phyloP scores from a whole-genome alignment of 495 filamentous ascomycete species.

The Friedmanniomyces simplex region DNA sequence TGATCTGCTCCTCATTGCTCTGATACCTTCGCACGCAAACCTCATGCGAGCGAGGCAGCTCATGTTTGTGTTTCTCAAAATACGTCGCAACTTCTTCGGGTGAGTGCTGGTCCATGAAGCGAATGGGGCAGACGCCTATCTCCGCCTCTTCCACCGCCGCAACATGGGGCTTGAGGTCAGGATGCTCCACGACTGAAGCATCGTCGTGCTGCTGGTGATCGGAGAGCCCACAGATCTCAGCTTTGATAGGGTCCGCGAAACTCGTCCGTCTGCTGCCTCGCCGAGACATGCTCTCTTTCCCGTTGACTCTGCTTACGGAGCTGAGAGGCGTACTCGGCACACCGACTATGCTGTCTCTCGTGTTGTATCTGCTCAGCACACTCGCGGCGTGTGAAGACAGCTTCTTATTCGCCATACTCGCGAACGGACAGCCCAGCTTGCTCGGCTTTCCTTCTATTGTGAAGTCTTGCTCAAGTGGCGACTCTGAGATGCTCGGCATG shows the following conservation, averaged over 20 bases:
- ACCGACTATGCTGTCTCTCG: conserved; percentile 25
- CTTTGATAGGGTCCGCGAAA: conserved; percentile 19
- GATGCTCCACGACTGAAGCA: conserved; percentile 6
- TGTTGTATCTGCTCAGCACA: conserved; percentile 18
- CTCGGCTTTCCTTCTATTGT: conserved; percentile 53
- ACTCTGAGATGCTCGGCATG: conserved; percentile 39
- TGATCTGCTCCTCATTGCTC: conserved; percentile 67
- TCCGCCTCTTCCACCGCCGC: conserved; percentile 12
- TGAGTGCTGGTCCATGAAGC: conserved; percentile 77
- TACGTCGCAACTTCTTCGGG: conserved; percentile 85
- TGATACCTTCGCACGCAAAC: conserved; percentile 83
- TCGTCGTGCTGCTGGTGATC: conserved; percentile 5
- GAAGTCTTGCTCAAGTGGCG: conserved; percentile 54
- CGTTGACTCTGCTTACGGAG: conserved; percentile 13
- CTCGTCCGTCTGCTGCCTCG: conserved; percentile 14
- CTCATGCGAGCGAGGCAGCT: conserved; percentile 81
- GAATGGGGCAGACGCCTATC: conserved; percentile 59
- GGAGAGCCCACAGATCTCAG: conserved; percentile 18
- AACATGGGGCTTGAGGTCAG: neutral
- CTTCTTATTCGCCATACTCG: conserved; percentile 24
- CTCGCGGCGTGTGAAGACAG: conserved; percentile 19
- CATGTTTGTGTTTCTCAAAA: conserved; percentile 84
- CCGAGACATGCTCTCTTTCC: conserved; percentile 7
- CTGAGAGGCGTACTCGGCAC: conserved; percentile 27
- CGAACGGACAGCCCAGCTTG: conserved; percentile 52